These are phyloP conservation scores for Pulveroboletus frians DNA, from an alignment of 768 basidiomycete species.

Conservation along the genomic window DNA sequence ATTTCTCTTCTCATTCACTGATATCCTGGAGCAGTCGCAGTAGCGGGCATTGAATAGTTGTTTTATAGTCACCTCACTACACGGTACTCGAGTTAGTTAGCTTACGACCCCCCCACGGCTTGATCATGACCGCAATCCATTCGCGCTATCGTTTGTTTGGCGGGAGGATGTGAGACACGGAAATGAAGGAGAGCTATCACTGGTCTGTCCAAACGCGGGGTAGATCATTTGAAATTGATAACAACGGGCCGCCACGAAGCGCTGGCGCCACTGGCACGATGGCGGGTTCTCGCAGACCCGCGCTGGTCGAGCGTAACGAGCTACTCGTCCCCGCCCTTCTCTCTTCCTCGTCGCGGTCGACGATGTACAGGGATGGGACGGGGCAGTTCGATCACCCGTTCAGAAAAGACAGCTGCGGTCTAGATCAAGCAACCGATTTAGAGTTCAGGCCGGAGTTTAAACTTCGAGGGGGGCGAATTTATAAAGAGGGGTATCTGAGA, in stretches of 20 bases:
- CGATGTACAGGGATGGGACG: not conserved
- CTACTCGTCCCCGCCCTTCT: not conserved
- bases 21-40: constrained; percentile 1
- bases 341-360: not conserved
- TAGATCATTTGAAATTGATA: constrained; percentile 27
- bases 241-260: not conserved
- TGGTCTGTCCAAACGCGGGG: constrained; percentile 1
- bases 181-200: constrained; percentile 5
- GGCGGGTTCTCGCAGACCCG: not conserved
- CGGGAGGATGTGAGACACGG: not conserved
- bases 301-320: not conserved
- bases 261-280: constrained; percentile 2
- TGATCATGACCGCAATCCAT: constrained; percentile 17
- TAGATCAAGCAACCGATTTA: constrained; percentile 19
- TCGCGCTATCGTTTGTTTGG: not conserved
- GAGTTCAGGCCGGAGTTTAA: constrained; percentile 48
- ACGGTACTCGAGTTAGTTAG: constrained; percentile 15
- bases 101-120: constrained; percentile 20
- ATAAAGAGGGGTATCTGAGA: constrained; percentile 38
- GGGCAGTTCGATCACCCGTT: not conserved
- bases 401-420: constrained; percentile 20
- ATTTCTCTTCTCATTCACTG: not conserved
- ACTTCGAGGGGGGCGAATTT: constrained; percentile 33
- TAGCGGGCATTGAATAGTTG: constrained; percentile 15
- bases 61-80: constrained; percentile 15